A percentile compares a stretch with the other conserved stretches of the same genome.
These are phyloP conservation scores for Botrytis fragariae DNA, from an alignment of 2,329 filamentous ascomycete genomes.

Conservation along the genomic window DNA sequence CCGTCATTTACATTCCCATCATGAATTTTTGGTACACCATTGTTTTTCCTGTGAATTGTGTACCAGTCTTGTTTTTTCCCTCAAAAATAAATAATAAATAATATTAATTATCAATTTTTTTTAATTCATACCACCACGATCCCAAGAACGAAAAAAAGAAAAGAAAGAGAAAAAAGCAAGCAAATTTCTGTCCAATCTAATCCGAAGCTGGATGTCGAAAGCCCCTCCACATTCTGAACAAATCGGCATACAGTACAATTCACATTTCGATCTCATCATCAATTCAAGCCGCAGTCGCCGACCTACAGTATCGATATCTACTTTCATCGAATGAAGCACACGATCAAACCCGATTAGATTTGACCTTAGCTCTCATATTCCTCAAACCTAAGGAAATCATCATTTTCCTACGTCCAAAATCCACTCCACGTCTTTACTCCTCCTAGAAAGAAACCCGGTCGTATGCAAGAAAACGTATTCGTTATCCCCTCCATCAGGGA, in stretches of 20 bases:
- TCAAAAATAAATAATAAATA: background rate
- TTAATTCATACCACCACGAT: background rate
- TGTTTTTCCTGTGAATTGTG: background rate
- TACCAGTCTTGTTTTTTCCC: background rate
- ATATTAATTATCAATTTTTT: constrained; percentile 1
- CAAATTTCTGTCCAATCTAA: background rate
- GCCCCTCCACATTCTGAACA: constrained; percentile 18
- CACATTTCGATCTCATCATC: constrained; percentile 14
- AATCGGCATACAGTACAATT: constrained; percentile 15
- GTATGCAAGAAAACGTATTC: constrained; percentile 17
- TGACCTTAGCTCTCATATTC: background rate
- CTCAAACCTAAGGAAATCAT: background rate
- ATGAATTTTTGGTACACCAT: constrained; percentile 1
- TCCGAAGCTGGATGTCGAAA: constrained; percentile 5
- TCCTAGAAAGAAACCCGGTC: constrained; percentile 5
- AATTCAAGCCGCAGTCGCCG: constrained; percentile 16
- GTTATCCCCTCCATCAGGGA: constrained; percentile 15
- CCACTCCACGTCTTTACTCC: constrained; percentile 8
- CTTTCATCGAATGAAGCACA: constrained; percentile 17
- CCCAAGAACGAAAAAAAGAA: background rate
- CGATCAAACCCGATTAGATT: constrained; percentile 14
- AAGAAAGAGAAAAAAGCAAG: constrained; percentile 3
- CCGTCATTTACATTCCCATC: constrained; percentile 14
- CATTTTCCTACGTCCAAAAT: background rate
- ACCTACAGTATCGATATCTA: constrained; percentile 11